Evolutionary conservation across 345 rosid species (phyloP), one percentile per base, ranked within the genome.

Genomic region (Fremontodendron californicum): DNA sequence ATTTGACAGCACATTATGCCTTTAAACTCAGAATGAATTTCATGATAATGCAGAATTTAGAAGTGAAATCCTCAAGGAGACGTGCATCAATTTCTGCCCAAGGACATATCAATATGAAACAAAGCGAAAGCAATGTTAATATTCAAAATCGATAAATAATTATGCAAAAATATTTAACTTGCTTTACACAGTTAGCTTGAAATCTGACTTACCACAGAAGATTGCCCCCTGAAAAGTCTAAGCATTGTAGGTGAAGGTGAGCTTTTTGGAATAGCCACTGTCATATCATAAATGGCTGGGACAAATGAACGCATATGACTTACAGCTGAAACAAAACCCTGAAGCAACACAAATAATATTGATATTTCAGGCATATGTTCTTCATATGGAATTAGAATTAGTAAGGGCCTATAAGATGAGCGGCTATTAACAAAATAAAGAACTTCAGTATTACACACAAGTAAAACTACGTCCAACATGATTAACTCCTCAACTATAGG

Each of bases 281-380:
- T 93, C 63, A 89, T 84, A 79, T 96, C 94, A 85, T 96, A 96
- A 74, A 96, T 90, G 82, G 97, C 98, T 57, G 98, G 99, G 75
- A 93, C 94, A 85, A 96, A 96, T 42, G 94, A 84, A 45, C 99
- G 94, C 97, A 96, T 88, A 64, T 96, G 88, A 82, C 88, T 88
- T 74, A 93, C 97, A 40, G 98, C 94, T 82, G 99, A 83, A 74
- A 95, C 98, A 86, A 95, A 95, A 55, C 98, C 99, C 99, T 95
- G 90, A 69, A 83, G 49, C 73, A 78, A 81, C 40, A 75, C 52
- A 74, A 37, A 58, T 35, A 39, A 61, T 76, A 8, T 71, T 48
- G 18, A n/a, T 58, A 42, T 60, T 42, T 62, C 58, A 31, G 57
- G 33, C 68, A 31, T 43, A 61, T 42, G 21, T 37, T 57, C 29